These are phyloP conservation scores for Fragaria vesca DNA, from an alignment of 306 rosid genomes.

Conservation along the genomic window DNA sequence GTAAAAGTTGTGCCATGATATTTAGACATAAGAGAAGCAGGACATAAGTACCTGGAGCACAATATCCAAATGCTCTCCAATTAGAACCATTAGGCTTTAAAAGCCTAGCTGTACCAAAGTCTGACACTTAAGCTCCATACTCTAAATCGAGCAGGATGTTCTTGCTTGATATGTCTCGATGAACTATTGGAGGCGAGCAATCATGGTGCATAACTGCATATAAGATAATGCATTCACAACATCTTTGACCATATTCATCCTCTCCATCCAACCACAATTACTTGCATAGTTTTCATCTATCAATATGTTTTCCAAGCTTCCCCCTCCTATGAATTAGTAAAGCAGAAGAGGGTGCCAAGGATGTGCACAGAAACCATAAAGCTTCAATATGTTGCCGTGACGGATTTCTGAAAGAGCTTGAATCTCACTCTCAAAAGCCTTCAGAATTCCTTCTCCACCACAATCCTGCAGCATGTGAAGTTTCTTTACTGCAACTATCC, in stretches of 20 bases:
- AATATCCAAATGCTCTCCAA: too few relatives aligned
- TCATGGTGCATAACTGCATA: conserved; percentile 8
- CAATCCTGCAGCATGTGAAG: conserved; percentile 15
- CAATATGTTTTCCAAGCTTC: conserved; percentile 20
- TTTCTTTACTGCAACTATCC: conserved; percentile 26
- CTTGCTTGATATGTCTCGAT: conserved; percentile 28
- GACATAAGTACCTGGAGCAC: conserved; percentile 11
- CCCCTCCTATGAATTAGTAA: conserved; percentile 13
- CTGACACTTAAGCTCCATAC: neutral
- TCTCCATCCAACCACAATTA: conserved; percentile 16
- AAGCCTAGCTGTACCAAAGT: too few relatives aligned
- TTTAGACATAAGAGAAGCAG: neutral
- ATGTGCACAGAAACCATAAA: conserved; percentile 21
- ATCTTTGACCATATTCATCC: conserved; percentile 16
- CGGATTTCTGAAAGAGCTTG: conserved; percentile 9
- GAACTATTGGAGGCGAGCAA: conserved; percentile 25
- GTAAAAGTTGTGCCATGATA: neutral
- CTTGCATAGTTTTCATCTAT: conserved; percentile 3
- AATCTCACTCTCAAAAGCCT: conserved; percentile 24
- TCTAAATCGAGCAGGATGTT: conserved; percentile 21
- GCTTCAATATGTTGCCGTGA: conserved; percentile 24
- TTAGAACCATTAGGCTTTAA: too few relatives aligned
- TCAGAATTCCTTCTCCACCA: neutral
- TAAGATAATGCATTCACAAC: conserved; percentile 18
- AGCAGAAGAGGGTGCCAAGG: conserved; percentile 17